Conservation (phyloP, 2,329 filamentous ascomycete genomes). For the Gnomoniopsis smithogilvyi region DNA sequence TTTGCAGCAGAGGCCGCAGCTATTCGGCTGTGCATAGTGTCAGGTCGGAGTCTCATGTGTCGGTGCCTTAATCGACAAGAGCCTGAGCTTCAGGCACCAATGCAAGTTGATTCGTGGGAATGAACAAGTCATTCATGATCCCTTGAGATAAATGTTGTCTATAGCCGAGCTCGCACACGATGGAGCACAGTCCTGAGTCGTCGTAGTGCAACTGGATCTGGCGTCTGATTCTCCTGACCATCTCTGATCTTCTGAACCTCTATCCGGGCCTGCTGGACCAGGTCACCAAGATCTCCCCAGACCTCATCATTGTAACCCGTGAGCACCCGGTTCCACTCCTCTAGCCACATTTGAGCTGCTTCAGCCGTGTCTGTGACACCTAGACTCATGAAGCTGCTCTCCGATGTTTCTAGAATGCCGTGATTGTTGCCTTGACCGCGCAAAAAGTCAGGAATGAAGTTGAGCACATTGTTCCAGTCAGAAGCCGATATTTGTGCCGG, state of each 20-base stretch:
- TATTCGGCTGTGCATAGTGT: background rate
- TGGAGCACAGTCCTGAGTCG: conserved; percentile 37
- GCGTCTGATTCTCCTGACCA: conserved; percentile 20
- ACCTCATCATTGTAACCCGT: conserved; percentile 61
- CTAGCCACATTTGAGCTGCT: conserved; percentile 45
- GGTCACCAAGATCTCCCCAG: conserved; percentile 60
- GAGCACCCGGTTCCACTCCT: conserved; percentile 55
- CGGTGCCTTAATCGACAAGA: background rate
- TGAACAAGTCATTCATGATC: background rate
- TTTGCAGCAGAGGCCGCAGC: background rate
- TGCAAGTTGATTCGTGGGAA: background rate
- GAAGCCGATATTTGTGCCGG: conserved; percentile 15
- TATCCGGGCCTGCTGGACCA: conserved; percentile 52
- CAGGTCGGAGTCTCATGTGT: background rate
- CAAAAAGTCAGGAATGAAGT: conserved; percentile 47
- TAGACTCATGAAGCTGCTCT: conserved; percentile 28
- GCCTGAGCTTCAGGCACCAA: background rate
- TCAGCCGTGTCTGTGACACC: conserved; percentile 37
- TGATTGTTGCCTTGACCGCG: conserved; percentile 19
- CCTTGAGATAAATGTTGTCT: background rate
- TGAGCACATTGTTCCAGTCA: conserved; percentile 45
- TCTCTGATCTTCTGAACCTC: conserved; percentile 48
- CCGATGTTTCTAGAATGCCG: conserved; percentile 16
- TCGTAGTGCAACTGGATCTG: conserved; percentile 32
- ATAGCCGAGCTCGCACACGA: conserved; percentile 32